Evolutionary conservation across 2,329 filamentous ascomycete genomes (phyloP).

Genomic region (Ceratocystis harringtonii): DNA sequence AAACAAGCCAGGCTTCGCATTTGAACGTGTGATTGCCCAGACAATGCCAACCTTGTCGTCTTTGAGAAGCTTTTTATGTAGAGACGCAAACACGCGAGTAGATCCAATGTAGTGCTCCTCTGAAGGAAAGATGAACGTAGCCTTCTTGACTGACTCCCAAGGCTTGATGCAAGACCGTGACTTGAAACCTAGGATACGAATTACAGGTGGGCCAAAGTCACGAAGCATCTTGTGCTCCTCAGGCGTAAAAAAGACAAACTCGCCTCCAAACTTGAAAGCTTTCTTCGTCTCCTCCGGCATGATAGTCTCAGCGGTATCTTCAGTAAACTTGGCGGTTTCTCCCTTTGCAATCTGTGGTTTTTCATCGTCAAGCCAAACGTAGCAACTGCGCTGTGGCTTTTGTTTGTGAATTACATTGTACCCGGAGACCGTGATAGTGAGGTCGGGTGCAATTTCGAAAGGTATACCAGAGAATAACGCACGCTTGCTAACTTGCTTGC

Average conservation of each 20-base stretch:
- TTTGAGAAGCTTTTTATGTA: conserved; percentile 73
- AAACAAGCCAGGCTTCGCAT: conserved; percentile 63
- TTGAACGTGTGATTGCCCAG: conserved; percentile 76
- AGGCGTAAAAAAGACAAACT: conserved; percentile 69
- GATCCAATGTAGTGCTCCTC: conserved; percentile 84
- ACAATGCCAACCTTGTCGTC: conserved; percentile 70
- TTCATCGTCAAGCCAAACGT: conserved; percentile 79
- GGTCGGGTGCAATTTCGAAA: conserved; percentile 69
- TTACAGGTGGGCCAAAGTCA: conserved; percentile 65
- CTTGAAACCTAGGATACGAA: conserved; percentile 92
- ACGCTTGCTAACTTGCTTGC: conserved; percentile 72
- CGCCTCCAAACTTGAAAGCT: conserved; percentile 90
- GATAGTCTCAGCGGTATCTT: conserved; percentile 61
- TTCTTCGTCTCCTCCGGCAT: conserved; percentile 74
- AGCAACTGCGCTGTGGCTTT: conserved; percentile 64
- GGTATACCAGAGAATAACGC: conserved; percentile 76
- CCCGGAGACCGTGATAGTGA: conserved; percentile 83
- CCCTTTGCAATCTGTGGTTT: conserved; percentile 64
- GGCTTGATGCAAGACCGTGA: conserved; percentile 55
- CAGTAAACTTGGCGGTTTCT: conserved; percentile 58
- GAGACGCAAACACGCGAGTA: conserved; percentile 76
- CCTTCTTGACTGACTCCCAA: conserved; percentile 76
- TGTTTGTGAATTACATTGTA: conserved; percentile 82
- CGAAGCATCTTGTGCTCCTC: conserved; percentile 70
- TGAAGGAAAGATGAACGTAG: conserved; percentile 85